These are phyloP conservation scores for Fusarium sp. DNA, from an alignment of 2,329 filamentous ascomycete species.

Conservation along the genomic window DNA sequence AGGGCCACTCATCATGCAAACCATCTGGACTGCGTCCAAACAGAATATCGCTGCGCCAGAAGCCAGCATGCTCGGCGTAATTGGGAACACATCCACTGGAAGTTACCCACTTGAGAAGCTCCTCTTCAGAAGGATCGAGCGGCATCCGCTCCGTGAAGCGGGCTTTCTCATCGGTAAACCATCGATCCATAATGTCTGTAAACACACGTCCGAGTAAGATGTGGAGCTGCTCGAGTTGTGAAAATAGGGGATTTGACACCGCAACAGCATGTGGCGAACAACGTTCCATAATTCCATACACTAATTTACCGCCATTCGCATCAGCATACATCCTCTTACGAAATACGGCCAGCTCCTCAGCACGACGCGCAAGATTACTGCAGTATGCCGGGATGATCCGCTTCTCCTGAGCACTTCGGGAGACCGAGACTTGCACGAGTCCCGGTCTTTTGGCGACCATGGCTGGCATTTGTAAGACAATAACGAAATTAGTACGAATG, in stretches of 20 bases:
- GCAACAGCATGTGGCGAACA: constrained; percentile 23
- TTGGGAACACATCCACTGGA: not conserved
- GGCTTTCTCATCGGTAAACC: constrained; percentile 26
- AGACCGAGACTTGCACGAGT: constrained; percentile 33
- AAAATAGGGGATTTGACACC: constrained; percentile 2
- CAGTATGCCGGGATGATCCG: constrained; percentile 24
- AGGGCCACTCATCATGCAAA: constrained; percentile 1
- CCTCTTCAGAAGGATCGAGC: constrained; percentile 26
- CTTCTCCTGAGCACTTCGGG: constrained; percentile 27
- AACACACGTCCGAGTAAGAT: constrained; percentile 18
- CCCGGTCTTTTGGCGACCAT: constrained; percentile 8
- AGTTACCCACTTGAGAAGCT: constrained; percentile 16
- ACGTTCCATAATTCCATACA: constrained; percentile 16
- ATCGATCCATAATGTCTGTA: constrained; percentile 23
- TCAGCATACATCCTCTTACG: constrained; percentile 17
- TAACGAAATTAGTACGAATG: too few relatives aligned
- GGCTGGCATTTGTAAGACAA: constrained; percentile 10
- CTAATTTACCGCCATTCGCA: not conserved
- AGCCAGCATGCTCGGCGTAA: constrained; percentile 22
- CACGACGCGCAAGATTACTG: constrained; percentile 25
- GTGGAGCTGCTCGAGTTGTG: constrained; percentile 17
- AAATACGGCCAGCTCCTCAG: constrained; percentile 14
- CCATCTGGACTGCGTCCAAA: constrained; percentile 23
- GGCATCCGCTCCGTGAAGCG: constrained; percentile 27
- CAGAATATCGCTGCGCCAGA: constrained; percentile 31